Evolutionary conservation across 192 early-diverging fungal genomes (phyloP).

Genomic region (Jimgerdemannia lactiflua): DNA sequence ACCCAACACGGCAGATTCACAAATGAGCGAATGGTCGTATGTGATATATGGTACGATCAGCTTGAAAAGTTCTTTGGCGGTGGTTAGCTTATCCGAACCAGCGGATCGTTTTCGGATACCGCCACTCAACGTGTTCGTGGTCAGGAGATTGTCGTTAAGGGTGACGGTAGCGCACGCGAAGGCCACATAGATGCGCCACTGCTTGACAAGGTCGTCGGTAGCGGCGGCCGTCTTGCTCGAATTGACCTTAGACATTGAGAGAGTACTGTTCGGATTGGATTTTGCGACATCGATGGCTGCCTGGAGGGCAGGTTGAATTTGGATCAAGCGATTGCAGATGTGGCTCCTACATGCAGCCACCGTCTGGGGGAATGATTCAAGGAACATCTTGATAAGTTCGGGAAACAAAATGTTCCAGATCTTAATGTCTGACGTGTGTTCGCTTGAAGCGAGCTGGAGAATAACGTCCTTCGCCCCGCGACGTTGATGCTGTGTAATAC

Average conservation of each 20-base stretch:
- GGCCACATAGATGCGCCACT: constrained; percentile 72
- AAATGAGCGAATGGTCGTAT: constrained; percentile 61
- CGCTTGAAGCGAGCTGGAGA: constrained; percentile 55
- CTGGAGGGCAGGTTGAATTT: constrained; percentile 58
- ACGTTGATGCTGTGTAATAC: constrained; percentile 50
- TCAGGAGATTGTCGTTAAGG: constrained; percentile 28
- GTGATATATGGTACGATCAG: constrained; percentile 62
- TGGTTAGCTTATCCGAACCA: constrained; percentile 43
- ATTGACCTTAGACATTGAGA: constrained; percentile 41
- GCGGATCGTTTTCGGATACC: constrained; percentile 30
- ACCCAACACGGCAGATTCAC: constrained; percentile 62
- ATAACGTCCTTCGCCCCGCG: constrained; percentile 50
- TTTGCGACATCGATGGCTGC: constrained; percentile 48
- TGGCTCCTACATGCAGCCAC: constrained; percentile 49
- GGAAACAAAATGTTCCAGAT: constrained; percentile 76
- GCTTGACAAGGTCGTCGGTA: constrained; percentile 62
- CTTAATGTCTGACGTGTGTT: constrained; percentile 43
- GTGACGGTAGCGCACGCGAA: constrained; percentile 64
- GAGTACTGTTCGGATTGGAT: constrained; percentile 42
- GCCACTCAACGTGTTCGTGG: constrained; percentile 15
- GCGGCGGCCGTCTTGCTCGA: constrained; percentile 33
- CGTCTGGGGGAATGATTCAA: constrained; percentile 47
- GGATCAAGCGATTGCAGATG: constrained; percentile 59
- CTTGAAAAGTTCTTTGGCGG: constrained; percentile 59
- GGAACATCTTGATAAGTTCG: constrained; percentile 57